Conservation (phyloP, 441 rosid species). For the Bocquillonia castaneifolia region DNA sequence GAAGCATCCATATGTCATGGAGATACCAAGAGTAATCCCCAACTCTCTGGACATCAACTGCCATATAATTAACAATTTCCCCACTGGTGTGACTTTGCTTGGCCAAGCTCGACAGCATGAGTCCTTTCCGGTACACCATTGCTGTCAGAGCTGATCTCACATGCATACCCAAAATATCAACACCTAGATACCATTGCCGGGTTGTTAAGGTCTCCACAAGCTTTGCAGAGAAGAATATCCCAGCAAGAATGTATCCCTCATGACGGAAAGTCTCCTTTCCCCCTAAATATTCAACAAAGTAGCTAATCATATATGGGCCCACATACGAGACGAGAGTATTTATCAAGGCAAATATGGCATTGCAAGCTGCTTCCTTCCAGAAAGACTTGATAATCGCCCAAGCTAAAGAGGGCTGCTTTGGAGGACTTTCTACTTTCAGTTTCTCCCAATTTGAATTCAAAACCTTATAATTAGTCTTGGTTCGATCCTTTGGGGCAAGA, state of each 20-base stretch:
- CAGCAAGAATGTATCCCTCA: conserved; percentile 94
- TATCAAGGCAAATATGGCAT: conserved; percentile 87
- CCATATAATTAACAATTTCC: conserved; percentile 97
- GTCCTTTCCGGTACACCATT: conserved; percentile 88
- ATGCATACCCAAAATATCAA: conserved; percentile 98
- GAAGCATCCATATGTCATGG: conserved; percentile 99
- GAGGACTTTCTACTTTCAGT: conserved; percentile 58
- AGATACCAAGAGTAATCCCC: conserved; percentile 99
- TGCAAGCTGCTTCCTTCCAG: conserved; percentile 95
- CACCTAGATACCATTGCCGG: conserved; percentile 99
- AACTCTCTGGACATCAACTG: conserved; percentile 94
- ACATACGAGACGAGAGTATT: conserved; percentile 93
- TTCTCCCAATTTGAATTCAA: conserved; percentile 93
- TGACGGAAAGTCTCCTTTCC: conserved; percentile 79
- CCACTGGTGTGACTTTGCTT: conserved; percentile 93
- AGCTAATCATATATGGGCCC: conserved; percentile 93
- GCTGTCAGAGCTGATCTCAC: conserved; percentile 97
- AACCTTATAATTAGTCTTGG: conserved; percentile 80
- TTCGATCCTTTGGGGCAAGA: conserved; percentile 75
- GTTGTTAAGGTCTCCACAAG: conserved; percentile 87
- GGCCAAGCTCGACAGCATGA: conserved; percentile 78
- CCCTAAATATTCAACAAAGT: conserved; percentile 92
- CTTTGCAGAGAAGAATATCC: conserved; percentile 84
- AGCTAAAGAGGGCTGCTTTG: conserved; percentile 76
- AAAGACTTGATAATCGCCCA: conserved; percentile 83